Base-by-base conservation (phyloP, 257 asterid genomes). In the Linaria vulgaris region DNA sequence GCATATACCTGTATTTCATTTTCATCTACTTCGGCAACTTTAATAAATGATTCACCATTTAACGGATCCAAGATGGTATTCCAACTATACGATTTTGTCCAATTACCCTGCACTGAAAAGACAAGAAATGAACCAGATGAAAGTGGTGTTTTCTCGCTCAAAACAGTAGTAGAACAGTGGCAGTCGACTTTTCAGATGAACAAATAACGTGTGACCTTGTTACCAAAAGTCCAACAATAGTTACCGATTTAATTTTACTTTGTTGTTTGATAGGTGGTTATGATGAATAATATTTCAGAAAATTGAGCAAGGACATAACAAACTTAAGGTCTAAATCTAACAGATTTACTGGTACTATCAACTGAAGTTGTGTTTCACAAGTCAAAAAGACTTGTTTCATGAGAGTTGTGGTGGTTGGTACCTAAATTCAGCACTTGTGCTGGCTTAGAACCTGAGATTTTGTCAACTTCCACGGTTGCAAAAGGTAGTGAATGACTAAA, bases 341-440 rank as follows among this genome's bases (percentile, higher is more conserved):
- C n/a, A n/a, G n/a, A n/a, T n/a, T n/a, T n/a, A n/a, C n/a, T n/a
- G n/a, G n/a, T n/a, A n/a, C 20, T 21, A 24, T 23, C 44, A 24
- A 25, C 60, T 12, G 39, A 27, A 25, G 13, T 55, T 55, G 60
- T 55, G 21, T 65, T 7, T 24, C 10, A 27, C 7, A 6, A 55
- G 6, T 2, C 14, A 24, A 25, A 23, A 5, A 24, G 9, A 14
- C 14, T 48, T 12, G 19, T 15, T 50, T 60, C n/a, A 16, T 16
- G 5, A 19, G 63, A 37, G 56, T n/a, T n/a, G 30, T 30, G 24
- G 46, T 30, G 66, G 43, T 19, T 66, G 59, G 39, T 84, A 90
- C 97, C 96, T 75, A 94, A 79, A 77, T 88, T 94, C 38, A 74
- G 83, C 57, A 94, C 99, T 81, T 90, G 95, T 24, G 97, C 96